Evolutionary conservation across 179 eudicot species (phyloP).

Genomic region (Beta corolliflora): DNA sequence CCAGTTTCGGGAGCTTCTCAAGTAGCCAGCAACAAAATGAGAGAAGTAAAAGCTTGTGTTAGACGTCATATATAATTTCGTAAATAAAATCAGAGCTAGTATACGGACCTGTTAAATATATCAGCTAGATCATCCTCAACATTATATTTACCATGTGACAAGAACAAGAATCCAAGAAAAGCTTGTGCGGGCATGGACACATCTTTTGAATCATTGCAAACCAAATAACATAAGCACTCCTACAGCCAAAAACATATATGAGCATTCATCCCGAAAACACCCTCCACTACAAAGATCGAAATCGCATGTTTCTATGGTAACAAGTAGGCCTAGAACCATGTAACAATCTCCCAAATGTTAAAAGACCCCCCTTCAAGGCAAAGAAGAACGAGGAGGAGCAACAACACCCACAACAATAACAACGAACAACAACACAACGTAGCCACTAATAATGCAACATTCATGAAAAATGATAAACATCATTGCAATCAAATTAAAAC

Average conservation of each 20-base stretch:
- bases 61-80: conserved; percentile 15
- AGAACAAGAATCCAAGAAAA: conserved; percentile 55
- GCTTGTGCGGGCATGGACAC: conserved; percentile 73
- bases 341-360: conserved; percentile 47
- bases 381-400: conserved; percentile 17
- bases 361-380: conserved; percentile 58
- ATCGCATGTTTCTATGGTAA: conserved; percentile 39
- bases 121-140: conserved; percentile 61
- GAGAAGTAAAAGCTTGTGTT: neutral
- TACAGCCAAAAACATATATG: conserved; percentile 34
- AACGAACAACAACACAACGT: no score
- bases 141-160: conserved; percentile 46
- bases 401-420: no score
- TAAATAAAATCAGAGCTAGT: neutral
- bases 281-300: neutral
- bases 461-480: no score
- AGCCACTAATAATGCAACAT: no score
- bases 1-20: conserved; percentile 79
- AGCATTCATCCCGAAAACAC: conserved; percentile 12
- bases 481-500: no score
- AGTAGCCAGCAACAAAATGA: conserved; percentile 49
- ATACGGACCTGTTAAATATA: conserved; percentile 65
- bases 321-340: conserved; percentile 42
- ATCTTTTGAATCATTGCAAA: conserved; percentile 76
- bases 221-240: conserved; percentile 85